Conservation (phyloP, 1,284 basidiomycete species). For the Malassezia sympodialis region DNA sequence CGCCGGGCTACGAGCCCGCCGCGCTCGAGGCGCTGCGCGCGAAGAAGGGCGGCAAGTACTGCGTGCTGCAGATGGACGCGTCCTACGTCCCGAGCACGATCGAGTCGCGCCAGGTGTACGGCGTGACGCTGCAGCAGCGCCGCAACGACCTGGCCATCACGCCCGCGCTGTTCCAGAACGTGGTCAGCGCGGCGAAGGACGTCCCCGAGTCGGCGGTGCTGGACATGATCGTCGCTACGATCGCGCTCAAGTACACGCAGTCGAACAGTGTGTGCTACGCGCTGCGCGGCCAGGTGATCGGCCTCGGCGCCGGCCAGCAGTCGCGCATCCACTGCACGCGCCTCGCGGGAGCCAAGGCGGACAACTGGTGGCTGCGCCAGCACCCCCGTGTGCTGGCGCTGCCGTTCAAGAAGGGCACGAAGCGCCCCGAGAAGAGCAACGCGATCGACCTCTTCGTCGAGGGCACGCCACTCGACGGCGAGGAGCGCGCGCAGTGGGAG, state of each 20-base stretch:
- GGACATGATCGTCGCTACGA: constrained; percentile 59
- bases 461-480: constrained; percentile 57
- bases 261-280: constrained; percentile 98
- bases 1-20: constrained; percentile 77
- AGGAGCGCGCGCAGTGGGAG: constrained; percentile 84
- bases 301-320: constrained; percentile 94
- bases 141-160: constrained; percentile 87
- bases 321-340: constrained; percentile 98
- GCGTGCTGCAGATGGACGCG: constrained; percentile 60
- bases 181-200: constrained; percentile 78
- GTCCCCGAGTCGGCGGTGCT: constrained; percentile 33
- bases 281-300: constrained; percentile 81
- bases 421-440: constrained; percentile 95
- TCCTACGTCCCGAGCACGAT: constrained; percentile 47
- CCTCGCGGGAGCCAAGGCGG: constrained; percentile 92
- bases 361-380: constrained; percentile 97
- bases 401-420: constrained; percentile 93
- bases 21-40: constrained; percentile 83
- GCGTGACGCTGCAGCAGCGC: constrained; percentile 78
- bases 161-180: constrained; percentile 67
- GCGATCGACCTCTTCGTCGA: constrained; percentile 94
- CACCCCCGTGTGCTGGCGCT: constrained; percentile 81
- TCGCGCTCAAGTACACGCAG: constrained; percentile 96
- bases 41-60: constrained; percentile 99
- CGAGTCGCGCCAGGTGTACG: constrained; percentile 92